Evolutionary conservation across 257 asterid species (phyloP).

Genomic region (Jacaranda copaia): DNA sequence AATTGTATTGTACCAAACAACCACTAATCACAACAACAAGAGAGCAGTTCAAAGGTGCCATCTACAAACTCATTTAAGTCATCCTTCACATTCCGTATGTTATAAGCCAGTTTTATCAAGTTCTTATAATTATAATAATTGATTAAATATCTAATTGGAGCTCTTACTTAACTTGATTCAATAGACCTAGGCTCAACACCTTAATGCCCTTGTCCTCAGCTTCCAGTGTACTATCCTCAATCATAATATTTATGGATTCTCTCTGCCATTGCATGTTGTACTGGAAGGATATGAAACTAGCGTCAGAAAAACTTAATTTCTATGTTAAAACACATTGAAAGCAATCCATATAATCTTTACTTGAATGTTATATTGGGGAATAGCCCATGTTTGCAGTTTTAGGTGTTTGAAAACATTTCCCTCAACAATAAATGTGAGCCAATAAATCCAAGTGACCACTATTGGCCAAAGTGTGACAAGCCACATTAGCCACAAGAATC

Average conservation of each 20-base stretch:
- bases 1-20: slow-evolving; percentile 14
- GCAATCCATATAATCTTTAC: slow-evolving; percentile 36
- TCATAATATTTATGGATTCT: slow-evolving; percentile 50
- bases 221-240: slow-evolving; percentile 56
- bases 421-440: slow-evolving; percentile 54
- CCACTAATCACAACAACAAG: slow-evolving; percentile 21
- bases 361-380: slow-evolving; percentile 58
- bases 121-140: background rate
- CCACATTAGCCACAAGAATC: slow-evolving; percentile 66
- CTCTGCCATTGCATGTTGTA: slow-evolving; percentile 60
- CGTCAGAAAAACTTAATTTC: background rate
- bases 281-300: slow-evolving; percentile 41
- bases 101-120: slow-evolving; percentile 9
- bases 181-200: slow-evolving; percentile 55
- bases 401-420: slow-evolving; percentile 59
- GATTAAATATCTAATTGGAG: background rate
- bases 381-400: slow-evolving; percentile 64
- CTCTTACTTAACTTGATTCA: slow-evolving; percentile 59
- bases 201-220: slow-evolving; percentile 57
- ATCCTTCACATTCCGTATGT: slow-evolving; percentile 24
- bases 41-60: slow-evolving; percentile 14
- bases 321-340: background rate
- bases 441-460: slow-evolving; percentile 47
- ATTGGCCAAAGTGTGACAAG: slow-evolving; percentile 60
- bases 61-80: slow-evolving; percentile 14